phyloP scores from a whole-genome alignment of 768 basidiomycete species.

The Trametes cingulata region DNA sequence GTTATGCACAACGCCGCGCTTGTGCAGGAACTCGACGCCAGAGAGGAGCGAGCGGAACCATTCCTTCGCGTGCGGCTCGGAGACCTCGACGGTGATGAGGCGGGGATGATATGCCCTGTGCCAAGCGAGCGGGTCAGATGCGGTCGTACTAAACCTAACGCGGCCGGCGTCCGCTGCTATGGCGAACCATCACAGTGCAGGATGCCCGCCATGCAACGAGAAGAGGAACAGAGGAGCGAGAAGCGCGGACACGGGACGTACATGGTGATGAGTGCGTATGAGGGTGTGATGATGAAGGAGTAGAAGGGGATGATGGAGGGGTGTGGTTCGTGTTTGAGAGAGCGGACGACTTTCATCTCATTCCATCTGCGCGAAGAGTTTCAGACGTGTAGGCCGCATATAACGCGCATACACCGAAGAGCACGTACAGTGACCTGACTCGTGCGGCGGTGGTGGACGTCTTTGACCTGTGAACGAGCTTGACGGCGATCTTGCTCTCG shows the following conservation, averaged over 20 bases:
- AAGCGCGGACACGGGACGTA: slow-evolving; percentile 43
- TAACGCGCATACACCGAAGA: background rate
- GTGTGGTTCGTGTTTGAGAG: slow-evolving; percentile 82
- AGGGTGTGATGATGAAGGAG: slow-evolving; percentile 90
- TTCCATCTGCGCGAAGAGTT: slow-evolving; percentile 69
- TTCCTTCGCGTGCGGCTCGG: slow-evolving; percentile 69
- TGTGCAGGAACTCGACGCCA: slow-evolving; percentile 82
- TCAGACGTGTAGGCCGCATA: background rate
- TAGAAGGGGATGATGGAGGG: slow-evolving; percentile 93
- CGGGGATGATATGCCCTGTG: slow-evolving; percentile 83
- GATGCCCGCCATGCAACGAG: background rate
- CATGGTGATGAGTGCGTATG: slow-evolving; percentile 92
- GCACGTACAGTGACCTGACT: slow-evolving; percentile 78
- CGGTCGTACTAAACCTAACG: no score
- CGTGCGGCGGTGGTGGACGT: slow-evolving; percentile 87
- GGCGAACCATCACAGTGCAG: no score
- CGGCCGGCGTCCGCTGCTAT: no score
- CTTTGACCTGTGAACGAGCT: slow-evolving; percentile 85
- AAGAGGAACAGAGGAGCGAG: background rate
- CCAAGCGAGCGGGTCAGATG: background rate
- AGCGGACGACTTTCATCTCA: slow-evolving; percentile 94
- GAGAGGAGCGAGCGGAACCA: slow-evolving; percentile 86
- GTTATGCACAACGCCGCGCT: slow-evolving; percentile 84
- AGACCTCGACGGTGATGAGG: slow-evolving; percentile 85
- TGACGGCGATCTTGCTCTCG: slow-evolving; percentile 74